Conservation (phyloP, 495 filamentous ascomycete species). For the Cenococcum geophilum region DNA sequence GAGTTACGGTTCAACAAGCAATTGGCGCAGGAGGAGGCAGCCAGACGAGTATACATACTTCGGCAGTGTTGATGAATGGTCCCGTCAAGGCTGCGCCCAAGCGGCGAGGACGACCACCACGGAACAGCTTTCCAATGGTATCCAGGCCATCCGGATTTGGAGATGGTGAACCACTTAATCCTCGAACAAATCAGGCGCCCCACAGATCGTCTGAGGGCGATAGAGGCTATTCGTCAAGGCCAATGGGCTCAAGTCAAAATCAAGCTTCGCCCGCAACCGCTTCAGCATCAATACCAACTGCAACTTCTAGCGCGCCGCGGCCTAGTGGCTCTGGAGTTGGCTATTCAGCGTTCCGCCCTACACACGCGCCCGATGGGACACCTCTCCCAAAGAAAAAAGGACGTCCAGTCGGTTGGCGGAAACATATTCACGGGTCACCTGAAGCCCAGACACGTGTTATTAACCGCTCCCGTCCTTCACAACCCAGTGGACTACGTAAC, state of each 20-base stretch:
- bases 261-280: background rate
- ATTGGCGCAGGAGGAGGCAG: slow-evolving; percentile 1
- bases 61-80: slow-evolving; percentile 6
- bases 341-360: slow-evolving; percentile 33
- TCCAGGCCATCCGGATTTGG: background rate
- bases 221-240: background rate
- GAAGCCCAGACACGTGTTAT: slow-evolving; percentile 9
- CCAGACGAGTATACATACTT: background rate
- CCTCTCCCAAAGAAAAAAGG: slow-evolving; percentile 39
- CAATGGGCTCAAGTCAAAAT: background rate
- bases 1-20: background rate
- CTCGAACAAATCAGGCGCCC: background rate
- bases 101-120: slow-evolving; percentile 23
- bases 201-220: background rate
- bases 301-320: slow-evolving; percentile 19
- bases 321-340: slow-evolving; percentile 24
- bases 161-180: background rate
- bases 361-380: slow-evolving; percentile 22
- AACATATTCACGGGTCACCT: slow-evolving; percentile 33
- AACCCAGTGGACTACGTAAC: slow-evolving; percentile 22
- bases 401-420: slow-evolving; percentile 41
- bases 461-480: slow-evolving; percentile 5
- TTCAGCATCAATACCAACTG: background rate
- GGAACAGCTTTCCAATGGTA: slow-evolving; percentile 15
- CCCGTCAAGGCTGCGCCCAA: slow-evolving; percentile 16